Evolutionary conservation across 169 alveolate genomes (phyloP).

Genomic region (Perkinsus chesapeaki): DNA sequence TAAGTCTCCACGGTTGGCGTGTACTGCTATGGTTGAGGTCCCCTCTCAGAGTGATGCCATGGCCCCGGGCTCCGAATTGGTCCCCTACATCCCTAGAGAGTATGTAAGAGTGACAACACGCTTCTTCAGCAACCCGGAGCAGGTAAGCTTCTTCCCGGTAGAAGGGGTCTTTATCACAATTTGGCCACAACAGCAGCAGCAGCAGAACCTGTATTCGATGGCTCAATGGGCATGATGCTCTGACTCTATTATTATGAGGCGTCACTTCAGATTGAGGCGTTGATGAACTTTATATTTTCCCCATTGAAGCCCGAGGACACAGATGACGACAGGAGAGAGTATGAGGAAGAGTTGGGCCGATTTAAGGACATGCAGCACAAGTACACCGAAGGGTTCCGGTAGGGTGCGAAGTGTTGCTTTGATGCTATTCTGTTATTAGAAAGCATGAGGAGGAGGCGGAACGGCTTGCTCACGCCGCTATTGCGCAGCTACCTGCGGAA

Average conservation of each 20-base stretch:
- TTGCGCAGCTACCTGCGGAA: background rate
- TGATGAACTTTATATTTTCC: background rate
- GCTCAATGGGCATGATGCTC: background rate
- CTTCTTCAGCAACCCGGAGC: background rate
- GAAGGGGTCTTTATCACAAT: too few species aligned
- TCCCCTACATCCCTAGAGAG: background rate
- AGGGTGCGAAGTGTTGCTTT: background rate
- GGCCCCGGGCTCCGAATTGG: background rate
- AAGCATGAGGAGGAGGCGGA: background rate
- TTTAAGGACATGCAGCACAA: background rate
- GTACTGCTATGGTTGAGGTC: background rate
- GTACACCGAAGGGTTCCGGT: background rate
- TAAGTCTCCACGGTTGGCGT: background rate
- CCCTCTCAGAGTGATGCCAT: background rate
- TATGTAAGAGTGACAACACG: background rate
- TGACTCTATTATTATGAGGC: background rate
- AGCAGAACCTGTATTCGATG: too few species aligned
- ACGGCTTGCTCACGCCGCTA: background rate
- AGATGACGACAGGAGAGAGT: background rate
- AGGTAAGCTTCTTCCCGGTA: too few species aligned
- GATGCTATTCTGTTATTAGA: background rate
- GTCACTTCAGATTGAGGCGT: background rate
- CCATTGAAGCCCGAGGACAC: background rate
- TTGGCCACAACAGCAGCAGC: too few species aligned
- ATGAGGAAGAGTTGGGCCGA: background rate